Percentiles rank a stretch among this genome's conserved stretches.
phyloP scores from a whole-genome alignment of 2,329 filamentous ascomycete genomes.

The Neodidymelliopsis sp. region DNA sequence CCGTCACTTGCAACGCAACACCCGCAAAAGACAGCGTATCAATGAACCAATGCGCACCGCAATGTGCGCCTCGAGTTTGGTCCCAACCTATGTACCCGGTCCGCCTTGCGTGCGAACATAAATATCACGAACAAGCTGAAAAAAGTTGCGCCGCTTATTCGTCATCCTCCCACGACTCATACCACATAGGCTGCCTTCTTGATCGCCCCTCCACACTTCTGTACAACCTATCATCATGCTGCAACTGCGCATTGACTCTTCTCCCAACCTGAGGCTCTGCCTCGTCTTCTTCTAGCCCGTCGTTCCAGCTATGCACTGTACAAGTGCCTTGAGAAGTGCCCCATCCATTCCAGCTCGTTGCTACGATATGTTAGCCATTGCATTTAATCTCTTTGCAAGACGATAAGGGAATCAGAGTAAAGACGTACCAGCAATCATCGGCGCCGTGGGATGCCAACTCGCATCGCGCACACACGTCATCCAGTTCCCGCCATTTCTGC shows the following conservation, averaged over 20 bases:
- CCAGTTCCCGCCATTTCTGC: conserved; percentile 68
- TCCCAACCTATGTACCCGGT: background rate
- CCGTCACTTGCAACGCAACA: too few relatives aligned
- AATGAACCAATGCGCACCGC: too few relatives aligned
- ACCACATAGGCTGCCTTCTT: conserved; percentile 34
- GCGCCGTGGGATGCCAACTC: conserved; percentile 87
- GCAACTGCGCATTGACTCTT: conserved; percentile 47
- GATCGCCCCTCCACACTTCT: conserved; percentile 26
- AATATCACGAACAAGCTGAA: background rate
- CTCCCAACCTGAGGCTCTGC: conserved; percentile 45
- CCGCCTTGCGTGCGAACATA: conserved; percentile 3
- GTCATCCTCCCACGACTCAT: conserved; percentile 40
- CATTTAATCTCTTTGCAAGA: background rate
- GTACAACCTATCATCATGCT: conserved; percentile 49
- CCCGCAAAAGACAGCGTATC: too few relatives aligned
- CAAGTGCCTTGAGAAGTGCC: conserved; percentile 77
- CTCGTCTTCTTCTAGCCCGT: conserved; percentile 69
- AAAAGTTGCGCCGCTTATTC: conserved; percentile 24
- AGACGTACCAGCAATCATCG: conserved; percentile 72
- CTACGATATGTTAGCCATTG: conserved; percentile 56
- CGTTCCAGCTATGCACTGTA: conserved; percentile 79
- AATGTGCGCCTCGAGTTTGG: background rate
- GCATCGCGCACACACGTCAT: conserved; percentile 84
- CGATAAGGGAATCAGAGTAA: background rate
- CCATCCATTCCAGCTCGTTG: conserved; percentile 83